Evolutionary conservation across 1,139 yeast species (phyloP).

Genomic region (Wickerhamomyces sp.): DNA sequence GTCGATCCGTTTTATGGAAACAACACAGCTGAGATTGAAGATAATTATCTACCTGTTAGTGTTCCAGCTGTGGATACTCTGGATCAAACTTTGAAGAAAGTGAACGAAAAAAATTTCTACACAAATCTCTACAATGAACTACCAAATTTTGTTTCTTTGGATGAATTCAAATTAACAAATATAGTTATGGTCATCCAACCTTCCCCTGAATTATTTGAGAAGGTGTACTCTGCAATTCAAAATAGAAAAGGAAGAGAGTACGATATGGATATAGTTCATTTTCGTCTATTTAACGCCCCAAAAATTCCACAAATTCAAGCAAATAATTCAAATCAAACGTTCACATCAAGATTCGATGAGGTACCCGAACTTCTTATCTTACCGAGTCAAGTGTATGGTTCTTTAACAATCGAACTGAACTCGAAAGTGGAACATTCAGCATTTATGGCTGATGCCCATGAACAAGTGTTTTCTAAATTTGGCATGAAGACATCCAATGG

Average conservation of each 20-base stretch:
- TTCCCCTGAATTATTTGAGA: slow-evolving; percentile 9
- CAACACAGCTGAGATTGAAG: too few relatives aligned
- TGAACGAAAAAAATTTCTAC: slow-evolving; percentile 15
- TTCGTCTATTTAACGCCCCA: slow-evolving; percentile 28
- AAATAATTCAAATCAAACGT: slow-evolving; percentile 4
- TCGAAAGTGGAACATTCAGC: slow-evolving; percentile 26
- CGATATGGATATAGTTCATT: slow-evolving; percentile 33
- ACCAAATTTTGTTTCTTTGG: slow-evolving; percentile 12
- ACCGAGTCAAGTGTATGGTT: slow-evolving; percentile 41
- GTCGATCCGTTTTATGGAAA: slow-evolving; percentile 7
- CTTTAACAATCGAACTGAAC: slow-evolving; percentile 38
- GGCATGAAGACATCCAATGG: slow-evolving; percentile 1
- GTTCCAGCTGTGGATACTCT: too few relatives aligned
- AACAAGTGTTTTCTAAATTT: slow-evolving; percentile 13
- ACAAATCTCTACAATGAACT: slow-evolving; percentile 17
- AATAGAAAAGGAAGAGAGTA: slow-evolving; percentile 22
- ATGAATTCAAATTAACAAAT: slow-evolving; percentile 17
- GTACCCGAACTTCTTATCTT: slow-evolving; percentile 26
- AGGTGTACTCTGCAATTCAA: slow-evolving; percentile 9
- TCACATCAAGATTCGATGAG: slow-evolving; percentile 11
- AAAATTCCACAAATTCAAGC: slow-evolving; percentile 14
- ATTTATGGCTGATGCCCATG: slow-evolving; percentile 18
- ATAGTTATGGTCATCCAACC: slow-evolving; percentile 24
- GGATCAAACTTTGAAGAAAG: background rate
- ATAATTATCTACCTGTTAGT: too few relatives aligned